phyloP scores from a whole-genome alignment of 805 yeast species.

The Candida rishiriensis region DNA sequence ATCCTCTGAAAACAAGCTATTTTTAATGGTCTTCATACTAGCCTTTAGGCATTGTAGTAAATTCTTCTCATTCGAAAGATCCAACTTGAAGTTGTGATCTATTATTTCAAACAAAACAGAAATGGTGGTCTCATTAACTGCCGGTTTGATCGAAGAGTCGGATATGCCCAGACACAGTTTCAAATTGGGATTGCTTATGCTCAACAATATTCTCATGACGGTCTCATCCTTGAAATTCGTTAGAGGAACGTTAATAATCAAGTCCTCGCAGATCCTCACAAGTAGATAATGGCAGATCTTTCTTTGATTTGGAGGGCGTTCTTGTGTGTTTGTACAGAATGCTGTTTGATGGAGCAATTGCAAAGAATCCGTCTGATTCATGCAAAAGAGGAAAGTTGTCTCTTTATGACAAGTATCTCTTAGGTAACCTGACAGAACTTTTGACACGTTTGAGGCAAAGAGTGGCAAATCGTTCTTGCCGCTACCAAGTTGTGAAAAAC shows the following conservation, averaged over 20 bases:
- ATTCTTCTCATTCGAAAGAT: constrained; percentile 18
- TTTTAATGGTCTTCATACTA: constrained; percentile 16
- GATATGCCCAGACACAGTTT: constrained; percentile 19
- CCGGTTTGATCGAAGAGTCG: constrained; percentile 6
- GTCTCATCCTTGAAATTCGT: constrained; percentile 7
- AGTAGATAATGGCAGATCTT: constrained; percentile 24
- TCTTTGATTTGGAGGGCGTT: constrained; percentile 12
- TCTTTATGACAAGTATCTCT: constrained; percentile 18
- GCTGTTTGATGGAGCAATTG: constrained; percentile 18
- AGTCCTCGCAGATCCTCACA: constrained; percentile 10
- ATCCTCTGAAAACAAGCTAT: constrained; percentile 14
- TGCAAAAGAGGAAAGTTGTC: constrained; percentile 9
- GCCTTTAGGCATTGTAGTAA: constrained; percentile 18
- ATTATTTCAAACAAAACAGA: constrained; percentile 27
- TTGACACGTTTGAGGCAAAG: constrained; percentile 1
- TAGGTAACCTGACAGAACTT: constrained; percentile 1
- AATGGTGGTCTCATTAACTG: constrained; percentile 17
- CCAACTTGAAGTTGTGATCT: constrained; percentile 28
- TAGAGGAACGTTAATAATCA: constrained; percentile 13
- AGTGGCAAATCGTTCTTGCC: neutral
- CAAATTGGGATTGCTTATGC: constrained; percentile 15
- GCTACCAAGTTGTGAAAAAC: constrained; percentile 1
- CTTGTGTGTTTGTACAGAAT: constrained; percentile 17
- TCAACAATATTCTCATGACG: constrained; percentile 11
- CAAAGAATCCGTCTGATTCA: constrained; percentile 14